Evolutionary conservation across 805 yeast genomes (phyloP).

Genomic region (Blastobotrys peoriensis): DNA sequence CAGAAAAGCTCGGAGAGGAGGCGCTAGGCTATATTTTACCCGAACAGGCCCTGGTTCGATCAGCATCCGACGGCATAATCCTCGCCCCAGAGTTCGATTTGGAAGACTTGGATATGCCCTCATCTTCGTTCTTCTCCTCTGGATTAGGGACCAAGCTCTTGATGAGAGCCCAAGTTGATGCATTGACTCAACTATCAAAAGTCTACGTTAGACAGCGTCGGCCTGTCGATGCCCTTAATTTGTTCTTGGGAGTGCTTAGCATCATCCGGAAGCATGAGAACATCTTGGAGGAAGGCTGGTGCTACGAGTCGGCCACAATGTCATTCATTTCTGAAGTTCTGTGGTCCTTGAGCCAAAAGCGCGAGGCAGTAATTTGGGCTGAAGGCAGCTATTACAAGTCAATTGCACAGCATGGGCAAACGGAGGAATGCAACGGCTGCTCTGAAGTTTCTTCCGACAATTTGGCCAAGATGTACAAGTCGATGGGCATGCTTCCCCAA

Average conservation of each 20-base stretch:
- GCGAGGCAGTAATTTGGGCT: conserved; percentile 25
- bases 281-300: conserved; percentile 10
- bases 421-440: conserved; percentile 25
- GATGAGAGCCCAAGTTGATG: conserved; percentile 10
- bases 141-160: conserved; percentile 1
- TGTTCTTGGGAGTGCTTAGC: conserved; percentile 21
- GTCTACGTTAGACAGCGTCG: conserved; percentile 11
- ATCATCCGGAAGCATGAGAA: conserved; percentile 11
- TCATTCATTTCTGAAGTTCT: conserved; percentile 23
- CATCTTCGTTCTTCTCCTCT: neutral
- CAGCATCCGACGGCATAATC: neutral
- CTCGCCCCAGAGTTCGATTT: neutral
- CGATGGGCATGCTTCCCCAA: conserved; percentile 10
- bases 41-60: neutral
- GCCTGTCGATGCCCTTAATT: conserved; percentile 20
- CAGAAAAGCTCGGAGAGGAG: neutral
- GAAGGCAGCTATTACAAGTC: conserved; percentile 22
- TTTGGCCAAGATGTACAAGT: conserved; percentile 20
- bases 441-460: conserved; percentile 20
- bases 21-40: neutral
- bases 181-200: conserved; percentile 23
- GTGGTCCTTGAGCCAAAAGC: conserved; percentile 20
- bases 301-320: conserved; percentile 15
- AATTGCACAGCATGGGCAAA: conserved; percentile 15
- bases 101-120: neutral